Conservation (phyloP, 345 rosid genomes). For the Bretschneidera sinensis region DNA sequence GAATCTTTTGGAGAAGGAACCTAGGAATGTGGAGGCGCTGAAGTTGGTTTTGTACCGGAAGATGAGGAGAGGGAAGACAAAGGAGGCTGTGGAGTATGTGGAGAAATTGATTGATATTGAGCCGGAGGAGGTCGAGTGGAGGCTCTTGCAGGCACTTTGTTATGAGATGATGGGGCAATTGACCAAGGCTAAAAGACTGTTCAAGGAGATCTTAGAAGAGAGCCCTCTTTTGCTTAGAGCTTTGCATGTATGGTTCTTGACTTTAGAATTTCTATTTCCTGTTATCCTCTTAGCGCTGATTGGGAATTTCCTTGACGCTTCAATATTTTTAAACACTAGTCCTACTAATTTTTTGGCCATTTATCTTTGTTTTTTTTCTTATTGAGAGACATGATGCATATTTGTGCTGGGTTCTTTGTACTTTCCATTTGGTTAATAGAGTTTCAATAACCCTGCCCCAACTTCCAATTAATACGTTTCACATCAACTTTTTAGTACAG, state of each 20-base stretch:
- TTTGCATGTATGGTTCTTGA: constrained; percentile 63
- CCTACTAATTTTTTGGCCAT: too few relatives aligned
- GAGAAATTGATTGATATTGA: constrained; percentile 56
- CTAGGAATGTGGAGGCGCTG: constrained; percentile 62
- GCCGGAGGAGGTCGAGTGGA: constrained; percentile 84
- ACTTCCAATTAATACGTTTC: not conserved
- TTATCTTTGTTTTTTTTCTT: too few relatives aligned
- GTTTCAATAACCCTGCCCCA: not conserved
- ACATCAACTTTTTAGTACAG: not conserved
- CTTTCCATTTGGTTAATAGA: too few relatives aligned
- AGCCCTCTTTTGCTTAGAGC: constrained; percentile 81
- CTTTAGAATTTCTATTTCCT: not conserved
- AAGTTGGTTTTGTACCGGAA: constrained; percentile 63
- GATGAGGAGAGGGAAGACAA: constrained; percentile 68
- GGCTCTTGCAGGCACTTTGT: constrained; percentile 81
- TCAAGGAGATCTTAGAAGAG: constrained; percentile 56
- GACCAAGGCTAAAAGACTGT: constrained; percentile 58
- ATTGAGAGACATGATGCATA: too few relatives aligned
- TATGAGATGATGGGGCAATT: constrained; percentile 73
- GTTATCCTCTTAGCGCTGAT: not conserved
- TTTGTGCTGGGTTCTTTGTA: too few relatives aligned
- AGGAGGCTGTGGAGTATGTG: constrained; percentile 62
- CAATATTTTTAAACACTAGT: too few relatives aligned
- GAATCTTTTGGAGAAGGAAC: constrained; percentile 62
- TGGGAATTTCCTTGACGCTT: too few relatives aligned